A percentile compares a stretch with the other conserved stretches of the same genome.
These are phyloP conservation scores for Glomus cerebriforme DNA, from an alignment of 192 early-diverging fungal genomes.

Conservation along the genomic window DNA sequence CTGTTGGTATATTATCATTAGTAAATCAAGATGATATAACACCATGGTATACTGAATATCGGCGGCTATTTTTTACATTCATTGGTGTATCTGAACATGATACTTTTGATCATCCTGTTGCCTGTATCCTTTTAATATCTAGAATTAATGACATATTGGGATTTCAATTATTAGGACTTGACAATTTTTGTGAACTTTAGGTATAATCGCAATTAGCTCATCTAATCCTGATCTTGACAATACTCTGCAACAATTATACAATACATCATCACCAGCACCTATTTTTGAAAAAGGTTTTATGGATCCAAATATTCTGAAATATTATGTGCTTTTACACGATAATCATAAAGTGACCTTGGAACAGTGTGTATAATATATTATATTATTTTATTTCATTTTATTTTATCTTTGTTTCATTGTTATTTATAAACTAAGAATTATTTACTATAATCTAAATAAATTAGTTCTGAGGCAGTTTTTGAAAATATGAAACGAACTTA, in stretches of 20 bases:
- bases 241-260: constrained; percentile 61
- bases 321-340: constrained; percentile 88
- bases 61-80: constrained; percentile 59
- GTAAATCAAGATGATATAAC: constrained; percentile 57
- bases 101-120: constrained; percentile 93
- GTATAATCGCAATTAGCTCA: constrained; percentile 65
- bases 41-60: constrained; percentile 87
- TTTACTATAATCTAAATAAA: background rate
- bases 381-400: background rate
- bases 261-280: constrained; percentile 50
- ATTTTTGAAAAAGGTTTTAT: constrained; percentile 72
- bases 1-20: constrained; percentile 24
- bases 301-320: constrained; percentile 78
- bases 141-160: background rate
- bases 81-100: constrained; percentile 85
- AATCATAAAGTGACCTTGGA: constrained; percentile 52
- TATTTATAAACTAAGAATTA: background rate
- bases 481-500: constrained; percentile 67
- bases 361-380: constrained; percentile 46
- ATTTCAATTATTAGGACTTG: background rate
- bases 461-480: constrained; percentile 61
- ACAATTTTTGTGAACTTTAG: constrained; percentile 36
- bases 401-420: background rate
- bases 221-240: constrained; percentile 75
- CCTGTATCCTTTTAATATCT: constrained; percentile 49